Percentiles rank a stretch among this genome's conserved stretches.
Evolutionary conservation across 371 early-diverging fungal genomes (phyloP).

Genomic region (Choanephora cucurbitarum): DNA sequence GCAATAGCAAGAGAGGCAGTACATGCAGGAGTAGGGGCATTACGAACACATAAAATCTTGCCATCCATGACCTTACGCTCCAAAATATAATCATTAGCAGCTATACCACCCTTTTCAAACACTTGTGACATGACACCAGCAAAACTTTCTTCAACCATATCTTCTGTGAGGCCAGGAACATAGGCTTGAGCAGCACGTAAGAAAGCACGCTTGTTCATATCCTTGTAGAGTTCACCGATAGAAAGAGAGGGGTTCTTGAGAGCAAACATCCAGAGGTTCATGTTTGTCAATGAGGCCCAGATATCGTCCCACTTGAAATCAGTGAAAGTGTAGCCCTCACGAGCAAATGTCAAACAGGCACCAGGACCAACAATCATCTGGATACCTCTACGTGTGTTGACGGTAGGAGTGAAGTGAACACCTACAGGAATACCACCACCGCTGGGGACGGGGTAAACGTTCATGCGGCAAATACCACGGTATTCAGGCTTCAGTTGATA

Average conservation of each 20-base stretch:
- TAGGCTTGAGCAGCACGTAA: conserved; percentile 39
- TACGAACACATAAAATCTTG: conserved; percentile 43
- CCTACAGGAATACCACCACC: conserved; percentile 54
- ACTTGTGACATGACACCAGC: conserved; percentile 53
- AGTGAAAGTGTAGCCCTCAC: conserved; percentile 47
- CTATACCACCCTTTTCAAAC: conserved; percentile 47
- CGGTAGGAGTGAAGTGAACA: conserved; percentile 50
- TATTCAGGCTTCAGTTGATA: conserved; percentile 50
- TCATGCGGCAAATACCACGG: conserved; percentile 40
- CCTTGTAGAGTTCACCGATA: conserved; percentile 48
- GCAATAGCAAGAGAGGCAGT: conserved; percentile 49
- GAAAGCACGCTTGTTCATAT: conserved; percentile 48
- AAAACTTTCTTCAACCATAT: conserved; percentile 54
- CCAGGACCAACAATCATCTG: conserved; percentile 54
- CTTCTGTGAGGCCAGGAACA: conserved; percentile 38
- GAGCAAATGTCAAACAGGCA: conserved; percentile 49
- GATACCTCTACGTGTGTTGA: conserved; percentile 45
- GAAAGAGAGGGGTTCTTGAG: conserved; percentile 44
- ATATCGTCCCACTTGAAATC: conserved; percentile 42
- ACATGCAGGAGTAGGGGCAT: conserved; percentile 52
- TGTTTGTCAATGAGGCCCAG: conserved; percentile 34
- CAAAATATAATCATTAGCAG: conserved; percentile 49
- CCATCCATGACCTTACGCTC: conserved; percentile 50
- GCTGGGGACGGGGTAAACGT: conserved; percentile 52
- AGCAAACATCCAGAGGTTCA: conserved; percentile 40